These are phyloP conservation scores for Xanthoconium purpureum DNA, from an alignment of 768 basidiomycete species.

Conservation along the genomic window DNA sequence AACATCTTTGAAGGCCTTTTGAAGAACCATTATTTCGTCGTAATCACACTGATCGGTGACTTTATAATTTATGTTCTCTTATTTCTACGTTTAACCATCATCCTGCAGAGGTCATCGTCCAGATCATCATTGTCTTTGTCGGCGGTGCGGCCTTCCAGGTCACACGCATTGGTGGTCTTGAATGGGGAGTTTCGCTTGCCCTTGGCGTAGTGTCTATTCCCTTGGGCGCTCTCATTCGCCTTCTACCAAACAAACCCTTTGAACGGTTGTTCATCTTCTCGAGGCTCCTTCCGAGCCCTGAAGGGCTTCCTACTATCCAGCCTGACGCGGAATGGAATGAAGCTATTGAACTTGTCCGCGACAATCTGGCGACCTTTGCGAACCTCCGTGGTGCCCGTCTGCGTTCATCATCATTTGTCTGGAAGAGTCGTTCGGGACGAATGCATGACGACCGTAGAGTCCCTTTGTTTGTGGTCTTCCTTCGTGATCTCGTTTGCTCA, in stretches of 20 bases:
- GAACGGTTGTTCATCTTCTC: slow-evolving; percentile 55
- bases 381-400: slow-evolving; percentile 87
- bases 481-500: slow-evolving; percentile 7
- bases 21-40: slow-evolving; percentile 80
- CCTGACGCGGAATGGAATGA: slow-evolving; percentile 70
- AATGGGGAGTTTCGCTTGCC: slow-evolving; percentile 92
- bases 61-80: slow-evolving; percentile 6
- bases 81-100: slow-evolving; percentile 5
- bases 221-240: slow-evolving; percentile 76
- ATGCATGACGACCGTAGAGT: slow-evolving; percentile 46
- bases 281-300: slow-evolving; percentile 60
- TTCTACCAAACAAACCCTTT: slow-evolving; percentile 77
- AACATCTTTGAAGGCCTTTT: slow-evolving; percentile 87
- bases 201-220: slow-evolving; percentile 87
- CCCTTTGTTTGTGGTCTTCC: slow-evolving; percentile 44
- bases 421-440: slow-evolving; percentile 70
- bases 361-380: slow-evolving; percentile 81
- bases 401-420: slow-evolving; percentile 80
- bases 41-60: slow-evolving; percentile 80
- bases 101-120: slow-evolving; percentile 73
- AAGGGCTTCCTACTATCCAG: slow-evolving; percentile 57
- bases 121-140: slow-evolving; percentile 86
- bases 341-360: slow-evolving; percentile 78
- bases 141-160: slow-evolving; percentile 93
- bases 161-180: slow-evolving; percentile 67